Conservation (phyloP, 129 eudicot genomes). For the Flaveria trinervia region DNA sequence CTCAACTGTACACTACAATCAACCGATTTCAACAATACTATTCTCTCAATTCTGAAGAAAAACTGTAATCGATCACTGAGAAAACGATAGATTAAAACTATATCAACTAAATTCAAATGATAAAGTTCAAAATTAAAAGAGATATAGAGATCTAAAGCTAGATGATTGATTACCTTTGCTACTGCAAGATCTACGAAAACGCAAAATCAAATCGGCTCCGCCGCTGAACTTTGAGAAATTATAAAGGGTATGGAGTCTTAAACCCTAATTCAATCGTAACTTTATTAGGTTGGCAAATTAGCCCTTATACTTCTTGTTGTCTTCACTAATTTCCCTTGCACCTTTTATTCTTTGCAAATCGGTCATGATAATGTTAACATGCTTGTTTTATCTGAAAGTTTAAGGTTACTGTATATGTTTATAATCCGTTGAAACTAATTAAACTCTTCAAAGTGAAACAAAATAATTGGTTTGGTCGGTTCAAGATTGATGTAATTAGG, state of each 20-base stretch:
- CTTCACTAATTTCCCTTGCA: neutral
- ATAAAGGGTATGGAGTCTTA: conserved; percentile 27
- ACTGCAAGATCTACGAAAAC: conserved; percentile 26
- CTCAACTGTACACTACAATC: neutral
- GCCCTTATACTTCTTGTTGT: conserved; percentile 21
- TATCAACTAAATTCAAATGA: neutral
- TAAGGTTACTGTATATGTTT: too few species aligned
- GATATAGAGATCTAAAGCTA: too few species aligned
- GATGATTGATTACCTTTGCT: conserved; percentile 22
- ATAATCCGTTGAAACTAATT: too few species aligned
- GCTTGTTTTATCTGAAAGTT: too few species aligned
- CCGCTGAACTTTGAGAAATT: conserved; percentile 30
- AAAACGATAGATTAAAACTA: neutral
- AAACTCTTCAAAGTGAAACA: too few species aligned
- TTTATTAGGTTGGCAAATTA: neutral
- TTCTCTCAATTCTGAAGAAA: neutral
- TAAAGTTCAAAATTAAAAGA: neutral
- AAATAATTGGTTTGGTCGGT: too few species aligned
- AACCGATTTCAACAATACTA: neutral
- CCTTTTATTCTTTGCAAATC: neutral
- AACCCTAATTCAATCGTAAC: conserved; percentile 27
- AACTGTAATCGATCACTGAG: neutral
- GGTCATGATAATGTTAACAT: neutral
- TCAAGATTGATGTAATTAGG: too few species aligned
- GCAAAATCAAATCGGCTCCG: conserved; percentile 14